Percentiles rank a stretch among this genome's conserved stretches.
These are phyloP conservation scores for Amaranthus cruentus DNA, from an alignment of 148 eudicot genomes.

Conservation along the genomic window DNA sequence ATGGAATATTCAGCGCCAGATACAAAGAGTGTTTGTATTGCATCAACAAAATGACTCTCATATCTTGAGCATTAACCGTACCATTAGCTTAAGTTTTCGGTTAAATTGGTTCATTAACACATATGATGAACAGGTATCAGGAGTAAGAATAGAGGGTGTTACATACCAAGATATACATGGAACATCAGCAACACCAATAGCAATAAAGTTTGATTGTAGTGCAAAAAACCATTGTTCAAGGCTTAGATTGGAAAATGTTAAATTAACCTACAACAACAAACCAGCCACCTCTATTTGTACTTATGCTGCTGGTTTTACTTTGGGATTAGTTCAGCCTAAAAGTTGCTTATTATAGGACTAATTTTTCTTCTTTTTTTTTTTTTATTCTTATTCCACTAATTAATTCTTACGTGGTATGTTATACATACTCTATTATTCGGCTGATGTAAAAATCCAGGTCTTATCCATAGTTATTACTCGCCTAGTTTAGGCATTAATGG, in stretches of 20 bases:
- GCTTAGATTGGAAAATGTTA: constrained; percentile 18
- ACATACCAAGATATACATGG: constrained; percentile 45
- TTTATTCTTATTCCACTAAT: background rate
- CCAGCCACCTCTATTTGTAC: constrained; percentile 14
- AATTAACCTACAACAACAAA: constrained; percentile 9
- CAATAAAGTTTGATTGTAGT: constrained; percentile 27
- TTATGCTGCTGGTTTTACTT: constrained; percentile 11
- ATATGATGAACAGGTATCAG: constrained; percentile 22
- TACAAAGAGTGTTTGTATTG: too few species aligned
- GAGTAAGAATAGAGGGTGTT: constrained; percentile 29
- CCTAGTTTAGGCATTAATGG: too few species aligned
- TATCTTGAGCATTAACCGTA: too few species aligned
- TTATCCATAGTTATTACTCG: too few species aligned
- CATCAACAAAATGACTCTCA: too few species aligned
- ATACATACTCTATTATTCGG: too few species aligned
- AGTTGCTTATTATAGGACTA: constrained; percentile 27
- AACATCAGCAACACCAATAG: constrained; percentile 30
- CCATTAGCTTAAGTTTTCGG: too few species aligned
- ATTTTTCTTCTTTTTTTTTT: too few species aligned
- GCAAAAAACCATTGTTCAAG: constrained; percentile 16
- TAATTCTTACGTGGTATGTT: too few species aligned
- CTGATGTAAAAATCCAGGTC: too few species aligned
- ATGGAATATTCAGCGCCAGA: too few species aligned
- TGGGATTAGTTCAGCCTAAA: constrained; percentile 27
- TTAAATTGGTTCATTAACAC: too few species aligned